phyloP scores from a whole-genome alignment of 2,329 filamentous ascomycete species.

The Ophiostoma novo-ulmi region DNA sequence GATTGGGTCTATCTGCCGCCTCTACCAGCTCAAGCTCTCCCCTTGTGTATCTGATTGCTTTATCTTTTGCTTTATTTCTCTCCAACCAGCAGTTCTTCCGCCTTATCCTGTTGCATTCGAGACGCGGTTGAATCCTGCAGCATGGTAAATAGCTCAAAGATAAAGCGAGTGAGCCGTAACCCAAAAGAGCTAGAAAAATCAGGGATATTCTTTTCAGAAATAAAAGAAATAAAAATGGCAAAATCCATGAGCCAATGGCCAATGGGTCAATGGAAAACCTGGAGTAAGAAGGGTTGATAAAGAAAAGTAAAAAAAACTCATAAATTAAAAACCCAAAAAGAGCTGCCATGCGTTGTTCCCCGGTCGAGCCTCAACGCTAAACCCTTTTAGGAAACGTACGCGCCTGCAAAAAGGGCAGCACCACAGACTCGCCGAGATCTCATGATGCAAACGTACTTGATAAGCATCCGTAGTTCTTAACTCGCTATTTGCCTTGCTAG shows the following conservation, averaged over 20 bases:
- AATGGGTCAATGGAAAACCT: constrained; percentile 3
- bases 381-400: background rate
- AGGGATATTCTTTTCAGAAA: background rate
- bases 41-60: background rate
- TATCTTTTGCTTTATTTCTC: background rate
- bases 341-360: background rate
- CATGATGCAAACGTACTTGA: background rate
- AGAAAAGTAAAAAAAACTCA: background rate
- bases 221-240: background rate
- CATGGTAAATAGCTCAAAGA: constrained; percentile 8
- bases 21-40: background rate
- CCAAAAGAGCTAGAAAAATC: background rate
- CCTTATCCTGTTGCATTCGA: constrained; percentile 3
- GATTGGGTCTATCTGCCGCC: background rate
- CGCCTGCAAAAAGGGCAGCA: background rate
- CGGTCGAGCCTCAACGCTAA: background rate
- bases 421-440: constrained; percentile 1
- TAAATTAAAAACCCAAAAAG: background rate
- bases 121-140: background rate
- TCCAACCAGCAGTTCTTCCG: background rate
- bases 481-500: background rate
- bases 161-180: constrained; percentile 1
- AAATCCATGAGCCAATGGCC: background rate
- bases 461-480: background rate
- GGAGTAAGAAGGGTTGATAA: background rate